Conservation (phyloP, 495 filamentous ascomycete species). For the Friedmanniomyces simplex region DNA sequence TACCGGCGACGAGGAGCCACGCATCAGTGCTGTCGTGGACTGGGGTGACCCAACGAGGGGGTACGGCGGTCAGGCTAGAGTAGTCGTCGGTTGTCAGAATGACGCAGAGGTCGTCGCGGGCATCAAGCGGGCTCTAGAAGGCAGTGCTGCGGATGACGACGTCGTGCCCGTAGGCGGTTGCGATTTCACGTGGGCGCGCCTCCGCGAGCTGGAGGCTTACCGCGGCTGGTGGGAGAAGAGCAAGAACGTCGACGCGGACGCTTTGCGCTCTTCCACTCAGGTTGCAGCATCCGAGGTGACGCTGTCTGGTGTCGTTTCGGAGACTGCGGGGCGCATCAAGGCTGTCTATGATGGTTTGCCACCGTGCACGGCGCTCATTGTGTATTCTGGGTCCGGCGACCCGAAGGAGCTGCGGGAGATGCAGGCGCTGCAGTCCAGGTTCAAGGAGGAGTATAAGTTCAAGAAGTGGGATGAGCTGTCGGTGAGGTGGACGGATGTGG, state of each 20-base stretch:
- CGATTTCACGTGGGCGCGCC: conserved; percentile 80
- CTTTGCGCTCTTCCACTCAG: conserved; percentile 14
- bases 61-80: conserved; percentile 58
- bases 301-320: conserved; percentile 39
- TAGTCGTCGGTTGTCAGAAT: conserved; percentile 58
- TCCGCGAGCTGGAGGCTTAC: conserved; percentile 71
- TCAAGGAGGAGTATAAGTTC: conserved; percentile 62
- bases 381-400: conserved; percentile 84
- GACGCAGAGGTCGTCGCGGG: conserved; percentile 68
- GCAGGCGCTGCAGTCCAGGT: conserved; percentile 59
- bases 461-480: conserved; percentile 54
- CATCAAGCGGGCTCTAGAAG: conserved; percentile 44
- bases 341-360: conserved; percentile 67
- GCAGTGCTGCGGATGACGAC: conserved; percentile 47
- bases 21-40: conserved; percentile 74
- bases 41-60: conserved; percentile 73
- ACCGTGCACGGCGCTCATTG: conserved; percentile 72
- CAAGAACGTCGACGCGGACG: conserved; percentile 29
- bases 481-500: conserved; percentile 16
- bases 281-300: conserved; percentile 6
- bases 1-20: conserved; percentile 37
- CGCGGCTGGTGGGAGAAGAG: conserved; percentile 69
- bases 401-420: conserved; percentile 66
- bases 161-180: conserved; percentile 59
- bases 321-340: conserved; percentile 49